Evolutionary conservation across 140 eudicot species (phyloP), one percentile per base, ranked within the genome.

Genomic region (Oenanthe javanica): DNA sequence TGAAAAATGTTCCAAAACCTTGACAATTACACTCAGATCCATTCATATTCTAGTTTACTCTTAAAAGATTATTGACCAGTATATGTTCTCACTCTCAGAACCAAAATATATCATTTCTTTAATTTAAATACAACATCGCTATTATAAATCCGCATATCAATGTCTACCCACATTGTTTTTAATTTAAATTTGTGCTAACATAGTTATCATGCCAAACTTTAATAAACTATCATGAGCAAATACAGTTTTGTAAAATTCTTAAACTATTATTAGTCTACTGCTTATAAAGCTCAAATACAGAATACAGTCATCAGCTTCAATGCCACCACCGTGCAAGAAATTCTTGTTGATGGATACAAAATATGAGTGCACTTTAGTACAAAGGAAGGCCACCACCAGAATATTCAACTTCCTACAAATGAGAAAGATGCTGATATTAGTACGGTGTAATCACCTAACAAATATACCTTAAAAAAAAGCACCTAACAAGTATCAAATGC

Each of bases 311-410:
- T 61, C 55, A n/a, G 71, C 70, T 77, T 61, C 40, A 57, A 19
- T 11, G 23, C 7, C 52, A 2, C 55, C 25, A 14, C 19, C 54
- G 36, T 36, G n/a, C 10, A 8, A 48, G 45, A 75, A 49, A 75
- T 63, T 49, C 45, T 2, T 49, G 21, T 48, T 23, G 80, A 27
- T n/a, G 50, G 40, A n/a, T 12, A 21, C 38, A 27, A 23, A 21
- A 57, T 25, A 19, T 10, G 0, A 21, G 55, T 52, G 31, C 27
- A 55, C 23, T 78, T 31, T 76, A 85, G 78, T 57, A 43, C 15
- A 89, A 67, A 16, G 86, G 76, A 36, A 79, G 15, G 80, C 95
- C 99, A 19, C 99, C 97, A 25, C 97, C 97, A 8, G 97, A 90
- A 86, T 85, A 94, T 86, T 94, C 99, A 5, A 94, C 89, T 85